Evolutionary conservation across 805 yeast genomes (phyloP).

Genomic region (Ogataea parapolymorpha): DNA sequence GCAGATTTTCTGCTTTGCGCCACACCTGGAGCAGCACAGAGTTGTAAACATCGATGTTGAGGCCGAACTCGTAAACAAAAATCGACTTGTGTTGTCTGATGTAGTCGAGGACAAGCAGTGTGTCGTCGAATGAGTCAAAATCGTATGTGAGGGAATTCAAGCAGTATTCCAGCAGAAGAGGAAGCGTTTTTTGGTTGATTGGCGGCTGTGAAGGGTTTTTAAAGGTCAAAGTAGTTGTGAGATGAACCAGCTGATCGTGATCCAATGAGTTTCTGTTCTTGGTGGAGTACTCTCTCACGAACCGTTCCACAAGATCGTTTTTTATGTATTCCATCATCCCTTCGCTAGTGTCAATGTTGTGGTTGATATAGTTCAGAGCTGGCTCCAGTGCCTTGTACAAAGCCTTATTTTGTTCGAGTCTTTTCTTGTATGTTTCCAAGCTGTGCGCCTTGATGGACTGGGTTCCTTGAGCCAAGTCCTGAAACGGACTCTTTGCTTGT

Average conservation of each 20-base stretch:
- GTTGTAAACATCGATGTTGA: conserved; percentile 31
- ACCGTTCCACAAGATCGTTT: conserved; percentile 19
- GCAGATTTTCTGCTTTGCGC: conserved; percentile 28
- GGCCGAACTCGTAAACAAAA: conserved; percentile 30
- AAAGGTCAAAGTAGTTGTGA: conserved; percentile 7
- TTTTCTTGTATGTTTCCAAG: conserved; percentile 11
- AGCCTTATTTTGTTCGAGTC: conserved; percentile 7
- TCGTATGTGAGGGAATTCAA: conserved; percentile 31
- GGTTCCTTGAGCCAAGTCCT: conserved; percentile 2
- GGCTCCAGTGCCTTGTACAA: conserved; percentile 18
- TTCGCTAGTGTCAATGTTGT: conserved; percentile 17
- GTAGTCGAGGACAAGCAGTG: conserved; percentile 19
- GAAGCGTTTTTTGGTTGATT: conserved; percentile 25
- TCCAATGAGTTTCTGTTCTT: background rate
- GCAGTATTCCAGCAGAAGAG: conserved; percentile 26
- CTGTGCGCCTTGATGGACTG: background rate
- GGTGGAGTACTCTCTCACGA: conserved; percentile 7
- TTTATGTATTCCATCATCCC: conserved; percentile 22
- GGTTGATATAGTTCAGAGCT: conserved; percentile 23
- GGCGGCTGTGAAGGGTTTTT: conserved; percentile 22
- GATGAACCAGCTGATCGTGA: background rate
- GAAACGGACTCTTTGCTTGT: background rate
- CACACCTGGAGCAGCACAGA: conserved; percentile 26
- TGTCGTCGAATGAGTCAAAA: conserved; percentile 29
- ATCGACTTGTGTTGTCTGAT: conserved; percentile 29